Conservation (phyloP, 805 yeast genomes). For the Wickerhamiella nectarea region DNA sequence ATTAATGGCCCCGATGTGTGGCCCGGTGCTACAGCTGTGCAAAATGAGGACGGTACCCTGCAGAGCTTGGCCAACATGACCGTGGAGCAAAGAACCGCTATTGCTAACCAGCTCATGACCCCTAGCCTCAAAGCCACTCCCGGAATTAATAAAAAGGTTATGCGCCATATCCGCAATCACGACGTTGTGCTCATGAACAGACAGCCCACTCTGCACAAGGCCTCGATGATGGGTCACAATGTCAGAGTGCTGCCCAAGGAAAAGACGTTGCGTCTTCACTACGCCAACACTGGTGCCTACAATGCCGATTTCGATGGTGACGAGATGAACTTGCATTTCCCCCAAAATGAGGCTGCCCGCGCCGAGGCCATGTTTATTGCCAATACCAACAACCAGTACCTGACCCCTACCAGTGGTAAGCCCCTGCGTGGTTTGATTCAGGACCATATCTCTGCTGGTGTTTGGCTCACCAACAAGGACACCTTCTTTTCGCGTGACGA, state of each 20-base stretch:
- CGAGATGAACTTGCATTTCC: slow-evolving; percentile 99
- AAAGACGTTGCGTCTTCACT: slow-evolving; percentile 88
- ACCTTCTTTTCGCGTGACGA: slow-evolving; percentile 78
- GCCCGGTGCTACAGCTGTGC: slow-evolving; percentile 98
- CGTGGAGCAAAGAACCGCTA: slow-evolving; percentile 81
- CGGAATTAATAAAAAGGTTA: slow-evolving; percentile 72
- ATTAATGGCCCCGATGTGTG: slow-evolving; percentile 94
- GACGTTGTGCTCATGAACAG: slow-evolving; percentile 97
- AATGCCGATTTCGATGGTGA: slow-evolving; percentile 99
- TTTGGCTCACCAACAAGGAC: slow-evolving; percentile 92
- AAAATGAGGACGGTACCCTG: slow-evolving; percentile 84
- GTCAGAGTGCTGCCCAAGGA: slow-evolving; percentile 96
- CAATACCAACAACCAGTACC: slow-evolving; percentile 91
- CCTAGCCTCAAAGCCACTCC: slow-evolving; percentile 35
- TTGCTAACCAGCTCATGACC: slow-evolving; percentile 87
- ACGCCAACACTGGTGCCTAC: slow-evolving; percentile 98
- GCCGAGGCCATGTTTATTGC: slow-evolving; percentile 93
- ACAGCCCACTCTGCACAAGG: slow-evolving; percentile 97
- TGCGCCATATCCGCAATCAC: slow-evolving; percentile 83
- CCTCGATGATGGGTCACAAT: slow-evolving; percentile 99
- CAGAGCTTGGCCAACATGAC: slow-evolving; percentile 80
- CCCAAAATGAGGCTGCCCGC: slow-evolving; percentile 92
- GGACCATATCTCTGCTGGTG: slow-evolving; percentile 98
- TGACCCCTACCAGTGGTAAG: slow-evolving; percentile 96
- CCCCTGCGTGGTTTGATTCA: slow-evolving; percentile 98